These are phyloP conservation scores for Starmerella lactis-condensi DNA, from an alignment of 805 yeast species.

Conservation along the genomic window DNA sequence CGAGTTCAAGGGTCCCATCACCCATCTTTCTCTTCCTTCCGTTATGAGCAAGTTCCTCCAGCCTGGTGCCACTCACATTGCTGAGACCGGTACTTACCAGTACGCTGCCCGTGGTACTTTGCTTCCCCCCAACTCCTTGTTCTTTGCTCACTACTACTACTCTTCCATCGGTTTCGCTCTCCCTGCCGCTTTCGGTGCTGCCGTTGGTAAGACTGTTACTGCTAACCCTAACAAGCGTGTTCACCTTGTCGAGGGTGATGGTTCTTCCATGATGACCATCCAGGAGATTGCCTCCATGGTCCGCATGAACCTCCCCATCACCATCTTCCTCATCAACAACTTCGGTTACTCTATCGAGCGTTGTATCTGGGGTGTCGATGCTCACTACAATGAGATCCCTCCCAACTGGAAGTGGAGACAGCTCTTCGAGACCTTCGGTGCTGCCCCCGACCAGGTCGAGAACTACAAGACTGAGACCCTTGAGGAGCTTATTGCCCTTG, in stretches of 20 bases:
- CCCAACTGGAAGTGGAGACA: constrained; percentile 68
- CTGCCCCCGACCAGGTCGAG: constrained; percentile 19
- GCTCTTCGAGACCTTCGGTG: constrained; percentile 38
- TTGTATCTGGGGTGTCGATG: constrained; percentile 57
- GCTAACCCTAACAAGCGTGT: constrained; percentile 33
- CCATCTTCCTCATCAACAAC: constrained; percentile 61
- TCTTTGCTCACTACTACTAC: constrained; percentile 49
- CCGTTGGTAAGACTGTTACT: constrained; percentile 32
- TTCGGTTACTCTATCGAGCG: constrained; percentile 84
- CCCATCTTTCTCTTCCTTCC: constrained; percentile 22
- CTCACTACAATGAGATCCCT: constrained; percentile 65
- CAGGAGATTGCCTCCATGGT: constrained; percentile 61
- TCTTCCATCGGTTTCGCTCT: constrained; percentile 78
- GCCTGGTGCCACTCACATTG: constrained; percentile 52
- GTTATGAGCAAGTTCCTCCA: constrained; percentile 29
- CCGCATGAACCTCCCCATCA: constrained; percentile 42
- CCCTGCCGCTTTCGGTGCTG: constrained; percentile 71
- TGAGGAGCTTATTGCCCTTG: constrained; percentile 25
- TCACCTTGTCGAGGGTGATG: constrained; percentile 72
- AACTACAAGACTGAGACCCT: constrained; percentile 24
- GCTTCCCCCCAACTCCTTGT: constrained; percentile 36
- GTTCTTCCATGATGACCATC: constrained; percentile 84
- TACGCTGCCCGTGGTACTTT: constrained; percentile 54
- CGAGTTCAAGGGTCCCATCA: constrained; percentile 25
- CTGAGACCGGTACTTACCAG: constrained; percentile 71